Evolutionary conservation across 83 land plant genomes (phyloP).

Genomic region (Larix sibirica): DNA sequence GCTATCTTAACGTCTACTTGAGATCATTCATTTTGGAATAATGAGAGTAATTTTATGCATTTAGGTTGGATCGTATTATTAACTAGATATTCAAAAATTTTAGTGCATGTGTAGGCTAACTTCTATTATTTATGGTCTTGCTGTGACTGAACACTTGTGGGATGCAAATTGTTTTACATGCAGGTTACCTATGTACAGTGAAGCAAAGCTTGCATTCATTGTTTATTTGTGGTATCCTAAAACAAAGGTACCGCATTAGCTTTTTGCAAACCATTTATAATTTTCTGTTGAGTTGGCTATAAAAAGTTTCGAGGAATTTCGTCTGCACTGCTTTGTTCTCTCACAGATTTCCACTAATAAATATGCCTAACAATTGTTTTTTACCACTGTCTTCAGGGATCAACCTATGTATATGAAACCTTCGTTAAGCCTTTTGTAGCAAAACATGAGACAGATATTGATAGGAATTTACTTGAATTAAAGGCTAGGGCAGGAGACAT

Average conservation of each 20-base stretch:
- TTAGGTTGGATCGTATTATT: not conserved
- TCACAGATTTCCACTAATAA: not conserved
- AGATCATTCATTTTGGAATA: not conserved
- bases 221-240: slow-evolving; percentile 85
- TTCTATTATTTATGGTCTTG: not conserved
- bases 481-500: slow-evolving; percentile 84
- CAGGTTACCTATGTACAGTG: slow-evolving; percentile 89
- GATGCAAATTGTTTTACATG: slow-evolving; percentile 12
- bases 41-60: not conserved
- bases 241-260: slow-evolving; percentile 59
- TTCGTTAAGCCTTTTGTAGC: slow-evolving; percentile 83
- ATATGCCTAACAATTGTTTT: not conserved
- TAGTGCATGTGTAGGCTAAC: not conserved
- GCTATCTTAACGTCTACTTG: not conserved
- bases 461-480: slow-evolving; percentile 82
- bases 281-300: not conserved
- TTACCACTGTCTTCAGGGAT: slow-evolving; percentile 58
- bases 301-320: not conserved
- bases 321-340: not conserved
- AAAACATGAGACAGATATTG: slow-evolving; percentile 89
- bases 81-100: not conserved
- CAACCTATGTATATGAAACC: slow-evolving; percentile 84
- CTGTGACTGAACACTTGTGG: not conserved
- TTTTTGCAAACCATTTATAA: not conserved
- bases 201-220: slow-evolving; percentile 83